Evolutionary conservation across 768 basidiomycete genomes (phyloP).

Genomic region (Boletus sp.): DNA sequence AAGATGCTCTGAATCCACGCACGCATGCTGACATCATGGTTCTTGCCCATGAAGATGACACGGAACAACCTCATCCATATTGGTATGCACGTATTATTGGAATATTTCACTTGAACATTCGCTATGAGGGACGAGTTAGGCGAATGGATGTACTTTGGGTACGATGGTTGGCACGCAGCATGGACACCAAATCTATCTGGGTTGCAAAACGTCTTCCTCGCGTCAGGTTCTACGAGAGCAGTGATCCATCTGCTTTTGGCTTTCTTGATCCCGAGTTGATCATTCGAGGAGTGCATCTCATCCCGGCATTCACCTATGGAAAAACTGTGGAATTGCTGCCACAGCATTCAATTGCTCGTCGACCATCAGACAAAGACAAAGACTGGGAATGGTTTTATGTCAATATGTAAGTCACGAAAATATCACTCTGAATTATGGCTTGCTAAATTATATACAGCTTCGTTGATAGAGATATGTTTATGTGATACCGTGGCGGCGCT

Average conservation of each 20-base stretch:
- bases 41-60: constrained; percentile 23
- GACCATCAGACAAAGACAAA: not conserved
- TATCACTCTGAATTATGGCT: accelerated
- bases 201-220: not conserved
- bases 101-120: constrained; percentile 1
- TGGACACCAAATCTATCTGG: not conserved
- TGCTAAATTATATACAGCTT: not conserved
- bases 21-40: constrained; percentile 39
- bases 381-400: constrained; percentile 6
- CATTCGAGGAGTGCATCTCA: not conserved
- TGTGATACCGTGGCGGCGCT: not conserved
- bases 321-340: not conserved
- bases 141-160: not conserved
- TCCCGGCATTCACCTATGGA: not conserved
- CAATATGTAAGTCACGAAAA: not conserved
- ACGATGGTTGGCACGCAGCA: not conserved
- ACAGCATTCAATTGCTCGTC: not conserved
- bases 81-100: constrained; percentile 31
- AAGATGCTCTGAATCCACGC: constrained; percentile 40
- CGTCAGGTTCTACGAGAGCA: not conserved
- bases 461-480: constrained; percentile 1
- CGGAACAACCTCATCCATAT: constrained; percentile 35
- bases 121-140: not conserved
- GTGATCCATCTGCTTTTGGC: not conserved
- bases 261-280: not conserved